Conservation (phyloP, 225 moss, liverwort and hornwort species). For the Physcomitrellopsis africana region DNA sequence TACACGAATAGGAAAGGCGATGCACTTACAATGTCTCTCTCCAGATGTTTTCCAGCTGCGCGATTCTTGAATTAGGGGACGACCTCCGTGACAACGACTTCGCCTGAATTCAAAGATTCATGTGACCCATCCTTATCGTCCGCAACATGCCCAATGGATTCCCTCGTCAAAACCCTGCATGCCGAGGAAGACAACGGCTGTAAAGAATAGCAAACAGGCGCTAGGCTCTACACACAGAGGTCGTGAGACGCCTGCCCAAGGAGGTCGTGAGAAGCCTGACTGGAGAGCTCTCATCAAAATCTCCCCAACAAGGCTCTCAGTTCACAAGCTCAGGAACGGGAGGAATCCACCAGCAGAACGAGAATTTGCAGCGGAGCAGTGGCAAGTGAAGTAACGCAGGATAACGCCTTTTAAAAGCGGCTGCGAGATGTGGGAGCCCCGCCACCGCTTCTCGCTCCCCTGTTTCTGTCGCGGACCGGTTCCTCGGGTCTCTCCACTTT, state of each 20-base stretch:
- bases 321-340: neutral
- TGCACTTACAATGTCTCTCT: neutral
- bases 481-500: too few species aligned
- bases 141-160: neutral
- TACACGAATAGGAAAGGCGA: too few species aligned
- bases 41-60: neutral
- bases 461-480: constrained; percentile 18
- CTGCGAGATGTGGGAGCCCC: constrained; percentile 13
- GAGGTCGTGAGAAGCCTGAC: neutral
- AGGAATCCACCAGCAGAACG: neutral
- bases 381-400: neutral
- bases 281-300: neutral
- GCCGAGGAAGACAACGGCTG: neutral
- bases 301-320: neutral
- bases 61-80: neutral
- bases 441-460: neutral
- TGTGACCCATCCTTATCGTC: neutral
- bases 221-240: too few species aligned
- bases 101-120: constrained; percentile 16
- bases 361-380: constrained; percentile 4
- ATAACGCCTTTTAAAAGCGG: neutral
- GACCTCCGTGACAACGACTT: neutral
- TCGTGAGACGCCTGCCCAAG: neutral
- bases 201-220: neutral
- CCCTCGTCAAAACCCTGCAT: neutral